A percentile compares a stretch with the other conserved stretches of the same genome.
These are phyloP conservation scores for Mortierella sp. DNA, from an alignment of 371 early-diverging fungal genomes.

Conservation along the genomic window DNA sequence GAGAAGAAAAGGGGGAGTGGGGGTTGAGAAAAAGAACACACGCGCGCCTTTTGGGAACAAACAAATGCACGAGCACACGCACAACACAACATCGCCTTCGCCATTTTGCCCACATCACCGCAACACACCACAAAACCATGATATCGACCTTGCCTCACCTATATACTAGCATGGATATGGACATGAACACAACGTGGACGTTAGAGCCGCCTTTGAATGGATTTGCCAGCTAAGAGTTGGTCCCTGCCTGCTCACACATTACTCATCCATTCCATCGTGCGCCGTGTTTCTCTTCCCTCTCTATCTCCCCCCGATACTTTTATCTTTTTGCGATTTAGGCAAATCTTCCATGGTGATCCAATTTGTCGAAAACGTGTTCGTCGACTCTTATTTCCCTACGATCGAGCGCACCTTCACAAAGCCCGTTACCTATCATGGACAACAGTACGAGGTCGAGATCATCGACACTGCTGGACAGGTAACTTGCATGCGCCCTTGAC, in stretches of 20 bases:
- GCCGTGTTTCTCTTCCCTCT: neutral
- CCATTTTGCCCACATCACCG: no score
- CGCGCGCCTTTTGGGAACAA: neutral
- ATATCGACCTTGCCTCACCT: no score
- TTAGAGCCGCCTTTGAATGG: no score
- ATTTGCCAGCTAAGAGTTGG: no score
- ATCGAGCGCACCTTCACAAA: slow-evolving; percentile 94
- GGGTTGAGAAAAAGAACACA: neutral
- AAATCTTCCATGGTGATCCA: slow-evolving; percentile 93
- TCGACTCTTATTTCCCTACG: slow-evolving; percentile 94
- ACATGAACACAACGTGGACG: no score
- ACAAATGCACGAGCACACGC: neutral
- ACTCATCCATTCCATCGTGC: neutral
- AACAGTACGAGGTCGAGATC: slow-evolving; percentile 90
- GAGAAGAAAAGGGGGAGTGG: neutral
- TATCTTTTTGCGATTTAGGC: slow-evolving; percentile 57
- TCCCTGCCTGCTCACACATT: no score
- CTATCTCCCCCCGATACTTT: no score
- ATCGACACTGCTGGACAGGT: slow-evolving; percentile 98
- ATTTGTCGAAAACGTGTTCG: slow-evolving; percentile 93
- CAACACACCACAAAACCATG: no score
- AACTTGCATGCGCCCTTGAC: slow-evolving; percentile 27
- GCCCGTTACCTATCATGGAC: slow-evolving; percentile 81
- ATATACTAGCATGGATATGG: no score
- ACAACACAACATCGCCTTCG: no score